Evolutionary conservation across 2,329 filamentous ascomycete genomes (phyloP).

Genomic region (Fusarium sp.): DNA sequence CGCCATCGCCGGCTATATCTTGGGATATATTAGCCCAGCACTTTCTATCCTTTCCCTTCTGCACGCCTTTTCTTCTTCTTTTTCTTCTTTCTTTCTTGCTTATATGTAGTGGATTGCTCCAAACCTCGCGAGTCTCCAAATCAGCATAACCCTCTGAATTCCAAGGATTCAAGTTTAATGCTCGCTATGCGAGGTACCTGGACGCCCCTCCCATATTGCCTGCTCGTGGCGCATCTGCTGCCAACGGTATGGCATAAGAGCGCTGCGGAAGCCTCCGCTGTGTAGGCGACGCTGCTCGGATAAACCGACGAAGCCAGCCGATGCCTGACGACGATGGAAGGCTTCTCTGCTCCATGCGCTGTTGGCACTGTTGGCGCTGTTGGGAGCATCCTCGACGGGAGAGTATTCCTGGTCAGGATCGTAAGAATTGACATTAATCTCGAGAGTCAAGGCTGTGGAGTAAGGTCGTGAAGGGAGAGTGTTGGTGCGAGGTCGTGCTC

Average conservation of each 20-base stretch:
- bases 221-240: conserved; percentile 36
- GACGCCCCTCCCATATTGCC: conserved; percentile 37
- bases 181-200: conserved; percentile 41
- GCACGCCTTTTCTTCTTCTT: conserved; percentile 1
- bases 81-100: background rate
- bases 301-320: conserved; percentile 41
- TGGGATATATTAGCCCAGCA: conserved; percentile 15
- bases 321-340: conserved; percentile 38
- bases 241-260: conserved; percentile 43
- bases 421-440: conserved; percentile 31
- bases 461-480: conserved; percentile 41
- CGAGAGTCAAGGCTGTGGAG: conserved; percentile 41
- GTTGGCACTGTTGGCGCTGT: conserved; percentile 39
- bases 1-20: conserved; percentile 28
- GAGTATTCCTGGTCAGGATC: conserved; percentile 33
- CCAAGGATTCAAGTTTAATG: conserved; percentile 12
- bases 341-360: conserved; percentile 16
- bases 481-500: conserved; percentile 29
- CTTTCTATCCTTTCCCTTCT: conserved; percentile 14
- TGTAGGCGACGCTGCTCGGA: conserved; percentile 39
- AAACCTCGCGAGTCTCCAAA: conserved; percentile 3
- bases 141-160: background rate
- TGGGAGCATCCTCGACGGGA: conserved; percentile 33
- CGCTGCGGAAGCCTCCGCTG: conserved; percentile 42
- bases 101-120: background rate